Evolutionary conservation across 2,329 filamentous ascomycete genomes (phyloP).

Genomic region (Pseudogymnoascus sp.): DNA sequence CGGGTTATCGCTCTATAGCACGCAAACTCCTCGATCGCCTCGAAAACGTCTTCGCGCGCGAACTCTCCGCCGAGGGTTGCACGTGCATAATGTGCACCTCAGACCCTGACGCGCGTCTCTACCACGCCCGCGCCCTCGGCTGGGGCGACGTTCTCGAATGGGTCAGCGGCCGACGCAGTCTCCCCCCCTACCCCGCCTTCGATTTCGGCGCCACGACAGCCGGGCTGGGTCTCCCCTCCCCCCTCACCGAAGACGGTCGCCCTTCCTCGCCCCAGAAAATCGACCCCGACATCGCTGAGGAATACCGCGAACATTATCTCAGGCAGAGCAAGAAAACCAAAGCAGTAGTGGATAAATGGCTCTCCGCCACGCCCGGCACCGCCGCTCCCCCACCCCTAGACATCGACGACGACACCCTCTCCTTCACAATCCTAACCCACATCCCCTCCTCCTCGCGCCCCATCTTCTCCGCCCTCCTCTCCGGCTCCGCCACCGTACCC

Average conservation of each 20-base stretch:
- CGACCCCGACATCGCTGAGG: conserved; percentile 88
- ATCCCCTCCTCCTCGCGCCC: conserved; percentile 68
- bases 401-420: conserved; percentile 87
- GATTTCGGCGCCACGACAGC: conserved; percentile 54
- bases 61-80: conserved; percentile 82
- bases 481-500: conserved; percentile 44
- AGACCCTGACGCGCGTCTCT: conserved; percentile 40
- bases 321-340: conserved; percentile 89
- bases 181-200: conserved; percentile 86
- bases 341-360: conserved; percentile 84
- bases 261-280: conserved; percentile 62
- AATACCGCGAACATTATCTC: conserved; percentile 87
- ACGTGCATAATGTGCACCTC: conserved; percentile 73
- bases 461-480: conserved; percentile 73
- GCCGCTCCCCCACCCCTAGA: conserved; percentile 69
- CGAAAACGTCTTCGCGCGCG: conserved; percentile 88
- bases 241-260: conserved; percentile 52
- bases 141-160: conserved; percentile 96
- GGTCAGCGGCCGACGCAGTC: conserved; percentile 77
- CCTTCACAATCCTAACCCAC: conserved; percentile 88
- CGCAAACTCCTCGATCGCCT: conserved; percentile 80
- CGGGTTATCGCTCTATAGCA: conserved; percentile 90
- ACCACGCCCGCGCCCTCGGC: conserved; percentile 55
- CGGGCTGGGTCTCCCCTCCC: conserved; percentile 36
- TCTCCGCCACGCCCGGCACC: conserved; percentile 65